These are phyloP conservation scores for Sporothrix brasiliensis DNA, from an alignment of 2,329 filamentous ascomycete species.

Conservation along the genomic window DNA sequence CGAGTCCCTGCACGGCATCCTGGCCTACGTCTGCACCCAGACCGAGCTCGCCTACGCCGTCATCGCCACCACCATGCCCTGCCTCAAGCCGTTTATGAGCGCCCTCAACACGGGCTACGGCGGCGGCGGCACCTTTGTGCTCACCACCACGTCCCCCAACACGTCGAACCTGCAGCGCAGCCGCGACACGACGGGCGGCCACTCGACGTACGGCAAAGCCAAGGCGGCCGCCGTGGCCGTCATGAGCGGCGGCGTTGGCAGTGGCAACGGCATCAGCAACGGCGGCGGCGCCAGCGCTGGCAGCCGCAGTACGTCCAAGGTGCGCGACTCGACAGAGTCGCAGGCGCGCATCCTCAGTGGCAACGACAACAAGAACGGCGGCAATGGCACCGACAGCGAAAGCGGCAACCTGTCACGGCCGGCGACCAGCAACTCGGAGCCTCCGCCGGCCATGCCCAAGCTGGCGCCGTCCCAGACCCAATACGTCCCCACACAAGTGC, in stretches of 20 bases:
- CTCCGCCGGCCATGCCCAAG: conserved; percentile 14
- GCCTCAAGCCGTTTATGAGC: conserved; percentile 50
- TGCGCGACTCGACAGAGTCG: conserved; percentile 30
- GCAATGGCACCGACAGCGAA: conserved; percentile 8
- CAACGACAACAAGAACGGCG: background rate
- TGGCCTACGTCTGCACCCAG: conserved; percentile 45
- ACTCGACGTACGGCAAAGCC: conserved; percentile 23
- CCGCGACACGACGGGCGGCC: conserved; percentile 13
- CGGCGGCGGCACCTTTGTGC: conserved; percentile 34
- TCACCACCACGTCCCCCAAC: conserved; percentile 29
- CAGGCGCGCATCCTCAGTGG: conserved; percentile 22
- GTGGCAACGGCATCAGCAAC: background rate
- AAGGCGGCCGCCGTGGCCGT: conserved; percentile 25
- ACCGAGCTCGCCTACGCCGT: conserved; percentile 48
- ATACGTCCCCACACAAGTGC: conserved; percentile 4
- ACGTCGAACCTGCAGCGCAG: conserved; percentile 26
- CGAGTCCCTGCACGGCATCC: conserved; percentile 44
- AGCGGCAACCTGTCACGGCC: background rate
- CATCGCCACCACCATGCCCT: conserved; percentile 48
- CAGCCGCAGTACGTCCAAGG: conserved; percentile 17
- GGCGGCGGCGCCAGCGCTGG: background rate
- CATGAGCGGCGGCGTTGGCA: conserved; percentile 23
- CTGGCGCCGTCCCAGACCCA: conserved; percentile 20
- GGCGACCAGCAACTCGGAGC: background rate
- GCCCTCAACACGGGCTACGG: conserved; percentile 44